Evolutionary conservation across 1,139 yeast genomes (phyloP).

Genomic region (Candida dubliniensis): DNA sequence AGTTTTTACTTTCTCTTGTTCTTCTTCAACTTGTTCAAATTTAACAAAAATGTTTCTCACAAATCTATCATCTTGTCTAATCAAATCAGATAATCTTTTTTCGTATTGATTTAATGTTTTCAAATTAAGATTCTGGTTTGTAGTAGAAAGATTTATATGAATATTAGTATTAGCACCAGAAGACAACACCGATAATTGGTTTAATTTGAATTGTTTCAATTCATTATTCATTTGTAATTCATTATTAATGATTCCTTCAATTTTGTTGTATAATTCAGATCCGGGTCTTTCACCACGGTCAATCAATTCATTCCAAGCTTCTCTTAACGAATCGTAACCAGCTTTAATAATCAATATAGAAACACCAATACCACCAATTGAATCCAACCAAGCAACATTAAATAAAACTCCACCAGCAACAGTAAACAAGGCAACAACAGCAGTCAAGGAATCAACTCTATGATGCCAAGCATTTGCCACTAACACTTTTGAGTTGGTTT

Average conservation of each 20-base stretch:
- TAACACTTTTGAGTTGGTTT: constrained; percentile 80
- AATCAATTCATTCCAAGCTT: constrained; percentile 71
- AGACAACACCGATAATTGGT: constrained; percentile 55
- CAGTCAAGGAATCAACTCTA: constrained; percentile 91
- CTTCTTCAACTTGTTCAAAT: constrained; percentile 14
- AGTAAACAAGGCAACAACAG: constrained; percentile 85
- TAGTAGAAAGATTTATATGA: constrained; percentile 25
- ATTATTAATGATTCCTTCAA: constrained; percentile 22
- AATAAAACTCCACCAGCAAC: constrained; percentile 83
- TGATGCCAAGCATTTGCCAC: constrained; percentile 99
- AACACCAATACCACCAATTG: constrained; percentile 87
- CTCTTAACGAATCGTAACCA: constrained; percentile 71
- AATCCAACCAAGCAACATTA: constrained; percentile 80
- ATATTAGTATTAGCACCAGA: constrained; percentile 68
- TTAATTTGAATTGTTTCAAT: constrained; percentile 31
- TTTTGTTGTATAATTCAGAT: constrained; percentile 30
- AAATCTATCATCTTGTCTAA: constrained; percentile 34
- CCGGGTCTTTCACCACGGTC: constrained; percentile 51
- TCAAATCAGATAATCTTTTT: constrained; percentile 21
- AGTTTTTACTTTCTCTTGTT: constrained; percentile 7
- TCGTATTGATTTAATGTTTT: constrained; percentile 32
- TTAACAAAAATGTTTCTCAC: constrained; percentile 31
- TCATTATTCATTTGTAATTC: constrained; percentile 19
- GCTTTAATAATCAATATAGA: constrained; percentile 80
- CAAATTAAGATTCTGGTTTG: constrained; percentile 20